These are phyloP conservation scores for Lepiota subincarnata DNA, from an alignment of 768 basidiomycete genomes.

Conservation along the genomic window DNA sequence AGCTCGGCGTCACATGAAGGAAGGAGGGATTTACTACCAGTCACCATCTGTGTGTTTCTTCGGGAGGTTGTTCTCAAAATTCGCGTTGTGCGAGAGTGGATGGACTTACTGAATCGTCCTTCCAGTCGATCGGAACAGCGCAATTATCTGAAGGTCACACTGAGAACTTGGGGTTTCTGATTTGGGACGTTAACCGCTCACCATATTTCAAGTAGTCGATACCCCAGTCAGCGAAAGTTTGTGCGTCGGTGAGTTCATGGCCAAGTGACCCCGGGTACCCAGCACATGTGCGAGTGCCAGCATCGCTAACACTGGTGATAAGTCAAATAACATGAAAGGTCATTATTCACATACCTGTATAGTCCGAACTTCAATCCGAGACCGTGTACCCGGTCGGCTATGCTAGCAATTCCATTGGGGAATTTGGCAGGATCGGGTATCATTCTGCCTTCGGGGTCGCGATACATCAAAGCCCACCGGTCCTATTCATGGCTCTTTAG, in stretches of 20 bases:
- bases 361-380: conserved; percentile 49
- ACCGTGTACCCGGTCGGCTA: conserved; percentile 41
- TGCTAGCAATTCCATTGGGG: conserved; percentile 43
- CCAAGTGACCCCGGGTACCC: conserved; percentile 54
- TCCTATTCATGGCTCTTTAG: conserved; percentile 29
- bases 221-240: conserved; percentile 50
- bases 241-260: conserved; percentile 44
- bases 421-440: conserved; percentile 50
- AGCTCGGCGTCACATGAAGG: not conserved
- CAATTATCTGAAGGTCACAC: conserved; percentile 39
- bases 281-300: conserved; percentile 48
- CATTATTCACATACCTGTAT: conserved; percentile 32
- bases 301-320: conserved; percentile 33
- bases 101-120: conserved; percentile 32
- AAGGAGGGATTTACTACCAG: conserved; percentile 40
- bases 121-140: conserved; percentile 51
- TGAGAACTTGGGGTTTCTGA: no score
- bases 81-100: not conserved
- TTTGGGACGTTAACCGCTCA: conserved; percentile 14
- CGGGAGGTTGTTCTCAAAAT: not conserved
- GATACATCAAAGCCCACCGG: conserved; percentile 40
- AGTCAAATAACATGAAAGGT: not conserved
- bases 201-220: conserved; percentile 59
- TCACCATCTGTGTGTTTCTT: conserved; percentile 34
- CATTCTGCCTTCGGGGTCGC: conserved; percentile 39